Percentiles rank a stretch among this genome's conserved stretches.
phyloP scores from a whole-genome alignment of 306 rosid genomes.

The Mimosa pudica region DNA sequence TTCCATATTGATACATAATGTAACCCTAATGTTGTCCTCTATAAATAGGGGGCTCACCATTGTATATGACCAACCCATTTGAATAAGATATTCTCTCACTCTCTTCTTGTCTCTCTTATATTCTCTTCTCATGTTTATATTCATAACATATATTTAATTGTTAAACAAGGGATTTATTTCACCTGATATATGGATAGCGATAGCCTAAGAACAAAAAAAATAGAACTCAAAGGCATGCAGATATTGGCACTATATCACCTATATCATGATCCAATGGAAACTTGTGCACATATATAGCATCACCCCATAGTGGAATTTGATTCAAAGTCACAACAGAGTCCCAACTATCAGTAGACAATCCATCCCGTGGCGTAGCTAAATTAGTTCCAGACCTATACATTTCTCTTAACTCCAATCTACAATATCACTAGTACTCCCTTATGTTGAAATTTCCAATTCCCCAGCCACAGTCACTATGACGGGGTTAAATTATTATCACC shows the following conservation, averaged over 20 bases:
- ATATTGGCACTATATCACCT: slow-evolving; percentile 38
- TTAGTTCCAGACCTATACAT: slow-evolving; percentile 86
- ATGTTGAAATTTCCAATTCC: slow-evolving; percentile 28
- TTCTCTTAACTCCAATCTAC: slow-evolving; percentile 38
- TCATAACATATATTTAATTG: no score
- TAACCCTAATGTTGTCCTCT: no score
- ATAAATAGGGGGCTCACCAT: no score
- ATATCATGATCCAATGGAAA: slow-evolving; percentile 56
- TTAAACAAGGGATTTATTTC: no score
- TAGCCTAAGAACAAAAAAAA: no score
- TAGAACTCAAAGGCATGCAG: no score
- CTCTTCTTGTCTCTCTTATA: no score
- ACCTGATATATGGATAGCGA: no score
- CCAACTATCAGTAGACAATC: slow-evolving; percentile 65
- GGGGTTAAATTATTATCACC: slow-evolving; percentile 25
- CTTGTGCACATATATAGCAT: slow-evolving; percentile 78
- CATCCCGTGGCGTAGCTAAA: slow-evolving; percentile 65
- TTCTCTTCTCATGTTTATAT: no score
- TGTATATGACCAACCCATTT: no score
- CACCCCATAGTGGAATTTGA: slow-evolving; percentile 95
- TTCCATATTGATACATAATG: no score
- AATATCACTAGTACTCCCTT: slow-evolving; percentile 32
- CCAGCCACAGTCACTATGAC: slow-evolving; percentile 19
- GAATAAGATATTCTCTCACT: no score
- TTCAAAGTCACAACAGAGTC: slow-evolving; percentile 79